These are phyloP conservation scores for Paecilomyces fulvus DNA, from an alignment of 2,329 filamentous ascomycete genomes.

Conservation along the genomic window DNA sequence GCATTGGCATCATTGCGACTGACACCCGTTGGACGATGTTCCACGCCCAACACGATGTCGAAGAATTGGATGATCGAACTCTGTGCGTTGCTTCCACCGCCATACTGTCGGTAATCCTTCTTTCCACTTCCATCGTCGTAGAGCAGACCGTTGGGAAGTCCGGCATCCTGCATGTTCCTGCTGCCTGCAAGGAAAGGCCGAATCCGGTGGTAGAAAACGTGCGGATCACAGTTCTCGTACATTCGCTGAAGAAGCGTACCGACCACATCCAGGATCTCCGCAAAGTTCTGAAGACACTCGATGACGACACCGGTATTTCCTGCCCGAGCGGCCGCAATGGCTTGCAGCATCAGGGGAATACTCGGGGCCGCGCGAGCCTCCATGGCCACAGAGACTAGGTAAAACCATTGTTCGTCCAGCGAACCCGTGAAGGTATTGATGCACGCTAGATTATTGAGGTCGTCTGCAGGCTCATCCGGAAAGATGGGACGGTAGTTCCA, in stretches of 20 bases:
- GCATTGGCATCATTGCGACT: slow-evolving; percentile 36
- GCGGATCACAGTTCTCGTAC: slow-evolving; percentile 92
- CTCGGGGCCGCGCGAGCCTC: slow-evolving; percentile 84
- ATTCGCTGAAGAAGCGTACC: slow-evolving; percentile 71
- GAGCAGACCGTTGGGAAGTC: slow-evolving; percentile 74
- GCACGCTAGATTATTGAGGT: slow-evolving; percentile 78
- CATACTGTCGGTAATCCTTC: slow-evolving; percentile 70
- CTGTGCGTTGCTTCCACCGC: slow-evolving; percentile 92
- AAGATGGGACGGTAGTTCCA: slow-evolving; percentile 98
- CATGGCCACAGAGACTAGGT: slow-evolving; percentile 89
- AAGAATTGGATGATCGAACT: slow-evolving; percentile 97
- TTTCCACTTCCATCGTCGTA: slow-evolving; percentile 72
- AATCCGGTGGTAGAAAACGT: slow-evolving; percentile 91
- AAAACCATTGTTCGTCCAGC: slow-evolving; percentile 97
- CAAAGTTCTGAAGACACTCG: slow-evolving; percentile 68
- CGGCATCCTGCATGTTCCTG: slow-evolving; percentile 95
- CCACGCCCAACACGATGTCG: slow-evolving; percentile 79
- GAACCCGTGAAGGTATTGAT: slow-evolving; percentile 88
- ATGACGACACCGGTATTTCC: slow-evolving; percentile 65
- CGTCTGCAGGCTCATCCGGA: slow-evolving; percentile 68
- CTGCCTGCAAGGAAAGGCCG: slow-evolving; percentile 92
- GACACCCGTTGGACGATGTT: slow-evolving; percentile 82
- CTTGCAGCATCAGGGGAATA: slow-evolving; percentile 79
- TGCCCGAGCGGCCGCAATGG: slow-evolving; percentile 68
- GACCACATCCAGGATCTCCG: slow-evolving; percentile 80